Conservation (phyloP, 169 alveolate genomes). For the Perkinsus chesapeaki region DNA sequence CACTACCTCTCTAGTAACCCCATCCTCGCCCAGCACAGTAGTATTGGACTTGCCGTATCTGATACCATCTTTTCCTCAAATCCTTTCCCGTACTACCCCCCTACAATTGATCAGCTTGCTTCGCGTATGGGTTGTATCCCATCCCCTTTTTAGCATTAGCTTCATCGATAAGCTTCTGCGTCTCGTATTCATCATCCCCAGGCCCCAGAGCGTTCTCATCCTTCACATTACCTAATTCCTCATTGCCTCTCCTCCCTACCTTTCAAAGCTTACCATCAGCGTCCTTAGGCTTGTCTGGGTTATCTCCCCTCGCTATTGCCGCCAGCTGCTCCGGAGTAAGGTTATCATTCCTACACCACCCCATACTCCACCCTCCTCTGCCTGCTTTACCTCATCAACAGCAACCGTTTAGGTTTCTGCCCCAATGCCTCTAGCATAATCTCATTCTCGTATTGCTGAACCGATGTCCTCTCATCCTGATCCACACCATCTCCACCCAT, state of each 20-base stretch:
- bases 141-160: neutral
- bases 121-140: neutral
- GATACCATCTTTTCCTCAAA: neutral
- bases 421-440: constrained; percentile 4
- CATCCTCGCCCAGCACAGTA: neutral
- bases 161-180: neutral
- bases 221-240: neutral
- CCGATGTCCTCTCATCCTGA: neutral
- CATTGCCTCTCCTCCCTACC: neutral
- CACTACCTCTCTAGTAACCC: neutral
- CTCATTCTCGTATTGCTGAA: neutral
- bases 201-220: neutral
- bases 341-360: neutral
- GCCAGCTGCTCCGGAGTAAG: neutral
- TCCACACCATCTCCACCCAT: neutral
- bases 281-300: neutral
- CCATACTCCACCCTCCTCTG: neutral
- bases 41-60: neutral
- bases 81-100: neutral
- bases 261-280: neutral
- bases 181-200: neutral
- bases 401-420: neutral
- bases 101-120: neutral
- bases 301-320: neutral
- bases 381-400: neutral